These are phyloP conservation scores for Pleoardoris graminearum DNA, from an alignment of 2,329 filamentous ascomycete genomes.

Conservation along the genomic window DNA sequence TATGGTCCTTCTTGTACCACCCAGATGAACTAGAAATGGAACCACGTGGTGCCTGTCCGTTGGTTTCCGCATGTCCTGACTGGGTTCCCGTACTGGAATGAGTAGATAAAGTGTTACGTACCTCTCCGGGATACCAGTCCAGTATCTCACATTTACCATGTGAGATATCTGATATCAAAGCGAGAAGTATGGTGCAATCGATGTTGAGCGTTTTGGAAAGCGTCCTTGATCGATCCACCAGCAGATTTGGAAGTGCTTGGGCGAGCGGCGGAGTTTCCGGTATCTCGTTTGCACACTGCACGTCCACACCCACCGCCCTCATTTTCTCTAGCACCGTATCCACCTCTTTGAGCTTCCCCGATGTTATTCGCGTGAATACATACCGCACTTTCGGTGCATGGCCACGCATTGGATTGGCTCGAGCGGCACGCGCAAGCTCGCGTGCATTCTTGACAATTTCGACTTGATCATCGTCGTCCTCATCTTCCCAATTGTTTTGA, in stretches of 20 bases:
- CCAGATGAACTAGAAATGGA: not conserved
- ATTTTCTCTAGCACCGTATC: constrained; percentile 61
- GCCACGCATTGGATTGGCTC: constrained; percentile 61
- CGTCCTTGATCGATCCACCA: constrained; percentile 43
- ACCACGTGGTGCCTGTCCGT: no score
- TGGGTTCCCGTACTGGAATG: no score
- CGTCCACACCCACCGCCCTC: constrained; percentile 52
- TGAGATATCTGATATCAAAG: constrained; percentile 73
- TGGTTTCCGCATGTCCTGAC: no score
- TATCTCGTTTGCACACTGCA: constrained; percentile 36
- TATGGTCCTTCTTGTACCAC: constrained; percentile 19
- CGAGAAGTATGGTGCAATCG: constrained; percentile 72
- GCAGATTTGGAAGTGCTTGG: constrained; percentile 36
- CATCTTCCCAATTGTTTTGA: constrained; percentile 42
- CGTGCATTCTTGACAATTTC: constrained; percentile 64
- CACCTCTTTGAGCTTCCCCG: constrained; percentile 57
- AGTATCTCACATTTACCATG: constrained; percentile 56
- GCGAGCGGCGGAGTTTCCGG: constrained; percentile 25
- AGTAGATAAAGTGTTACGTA: not conserved
- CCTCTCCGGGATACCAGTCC: constrained; percentile 40
- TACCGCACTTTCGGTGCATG: constrained; percentile 62
- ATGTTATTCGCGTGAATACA: constrained; percentile 62
- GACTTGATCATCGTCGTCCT: constrained; percentile 57
- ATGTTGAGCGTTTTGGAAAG: constrained; percentile 59
- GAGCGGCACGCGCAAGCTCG: constrained; percentile 61